Base-by-base conservation (phyloP, 2,329 filamentous ascomycete genomes). In the Aspergillus novoparasiticus region DNA sequence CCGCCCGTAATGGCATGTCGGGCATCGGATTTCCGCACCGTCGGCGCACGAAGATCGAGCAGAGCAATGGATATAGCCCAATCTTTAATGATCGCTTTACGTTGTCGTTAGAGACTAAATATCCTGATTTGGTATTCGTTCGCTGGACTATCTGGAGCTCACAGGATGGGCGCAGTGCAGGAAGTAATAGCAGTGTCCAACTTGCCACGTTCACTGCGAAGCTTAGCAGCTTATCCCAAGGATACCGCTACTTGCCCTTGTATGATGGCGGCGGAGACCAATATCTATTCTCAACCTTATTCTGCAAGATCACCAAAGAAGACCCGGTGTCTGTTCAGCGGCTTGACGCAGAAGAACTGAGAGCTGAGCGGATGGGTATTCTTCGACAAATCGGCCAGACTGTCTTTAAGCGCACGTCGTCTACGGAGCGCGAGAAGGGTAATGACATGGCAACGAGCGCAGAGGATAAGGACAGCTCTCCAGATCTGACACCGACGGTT, bases 171-270 rank as follows among this genome's bases (percentile, higher is more conserved):
- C 86, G 89, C 70, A 89, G 83, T 68, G 86, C 87, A 68, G 91
- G 86, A 63, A 89, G 89, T 66, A 84, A 83, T 79, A 86, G 77
- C 79, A 85, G 68, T 81, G 78, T 81, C 28, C 83, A 92, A 26
- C 85, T 97, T 62, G 95, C 93, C 3, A 95, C 91, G 1, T 98
- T 94, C 78, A 98, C 93, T 2, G 94, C 92, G 66, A 98, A 98
- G 80, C 88, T 98, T 58, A 89, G 85, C 80, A 96, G 90, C 74
- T 86, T 98, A 48, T 93, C 94, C 75, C 89, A 95, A 78, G 95
- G 95, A 32, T 98, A 95, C 78, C 93, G 94, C 65, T 96, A 96
- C 64, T 83, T 98, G 59, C 95, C 94, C 12, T 84, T 99, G 19
- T 90, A 93, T 76, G 94, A 98, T 79, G 86, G 88, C 61, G 91